Conservation (phyloP, 306 rosid genomes). For the Vigna trinervia region DNA sequence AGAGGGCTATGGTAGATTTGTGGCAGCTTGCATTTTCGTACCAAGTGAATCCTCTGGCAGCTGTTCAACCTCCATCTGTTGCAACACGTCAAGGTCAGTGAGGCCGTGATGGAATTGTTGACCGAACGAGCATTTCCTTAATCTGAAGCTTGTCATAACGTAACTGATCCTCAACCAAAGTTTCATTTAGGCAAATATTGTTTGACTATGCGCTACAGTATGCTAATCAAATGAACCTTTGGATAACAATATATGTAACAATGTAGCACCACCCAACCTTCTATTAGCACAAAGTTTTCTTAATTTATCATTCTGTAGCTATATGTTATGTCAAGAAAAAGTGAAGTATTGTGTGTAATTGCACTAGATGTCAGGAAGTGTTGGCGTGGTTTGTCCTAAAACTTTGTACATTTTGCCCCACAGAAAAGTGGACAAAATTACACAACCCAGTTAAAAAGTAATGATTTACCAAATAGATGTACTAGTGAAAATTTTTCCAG, state of each 20-base stretch:
- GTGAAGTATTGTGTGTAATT: background rate
- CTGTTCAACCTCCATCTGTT: slow-evolving; percentile 66
- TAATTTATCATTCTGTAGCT: background rate
- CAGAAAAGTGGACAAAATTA: background rate
- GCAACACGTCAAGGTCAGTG: slow-evolving; percentile 52
- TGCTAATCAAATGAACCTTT: slow-evolving; percentile 31
- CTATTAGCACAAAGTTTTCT: background rate
- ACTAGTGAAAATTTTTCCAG: too few relatives aligned
- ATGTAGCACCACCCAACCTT: background rate
- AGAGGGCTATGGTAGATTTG: slow-evolving; percentile 69
- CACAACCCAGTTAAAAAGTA: too few relatives aligned
- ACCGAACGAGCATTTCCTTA: slow-evolving; percentile 41
- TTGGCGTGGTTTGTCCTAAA: background rate
- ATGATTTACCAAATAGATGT: too few relatives aligned
- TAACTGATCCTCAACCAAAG: slow-evolving; percentile 26
- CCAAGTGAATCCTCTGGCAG: slow-evolving; percentile 88
- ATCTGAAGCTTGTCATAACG: slow-evolving; percentile 21
- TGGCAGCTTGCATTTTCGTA: slow-evolving; percentile 96
- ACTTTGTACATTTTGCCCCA: background rate
- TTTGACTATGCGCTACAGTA: slow-evolving; percentile 25
- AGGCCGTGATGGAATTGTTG: slow-evolving; percentile 38
- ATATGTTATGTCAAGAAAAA: background rate
- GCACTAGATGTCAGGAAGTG: background rate
- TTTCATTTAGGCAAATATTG: slow-evolving; percentile 2
- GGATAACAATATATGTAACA: background rate